Conservation (phyloP, 2,329 filamentous ascomycete genomes). For the Penicillium sp. region DNA sequence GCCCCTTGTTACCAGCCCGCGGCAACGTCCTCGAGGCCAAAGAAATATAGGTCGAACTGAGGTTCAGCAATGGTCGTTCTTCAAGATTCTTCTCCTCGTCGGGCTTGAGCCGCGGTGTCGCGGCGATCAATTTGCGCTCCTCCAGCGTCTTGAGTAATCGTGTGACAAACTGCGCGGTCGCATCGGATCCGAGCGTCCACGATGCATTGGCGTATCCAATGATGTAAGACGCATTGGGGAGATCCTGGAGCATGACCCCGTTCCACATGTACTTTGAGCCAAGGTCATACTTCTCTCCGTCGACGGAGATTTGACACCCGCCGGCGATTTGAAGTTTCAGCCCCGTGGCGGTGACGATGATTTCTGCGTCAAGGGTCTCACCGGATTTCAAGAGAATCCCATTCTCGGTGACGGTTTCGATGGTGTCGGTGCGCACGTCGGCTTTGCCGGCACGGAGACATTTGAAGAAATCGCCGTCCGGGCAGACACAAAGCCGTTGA, state of each 20-base stretch:
- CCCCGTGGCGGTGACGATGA: constrained; percentile 42
- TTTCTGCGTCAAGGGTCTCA: constrained; percentile 35
- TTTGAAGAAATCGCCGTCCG: constrained; percentile 55
- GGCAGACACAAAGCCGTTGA: constrained; percentile 68
- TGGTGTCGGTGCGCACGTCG: constrained; percentile 51
- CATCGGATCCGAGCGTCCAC: constrained; percentile 43
- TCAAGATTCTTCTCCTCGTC: constrained; percentile 18
- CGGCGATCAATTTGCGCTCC: constrained; percentile 20
- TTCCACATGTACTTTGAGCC: constrained; percentile 39
- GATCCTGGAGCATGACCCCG: constrained; percentile 40
- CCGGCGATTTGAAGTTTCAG: constrained; percentile 38
- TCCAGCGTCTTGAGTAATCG: constrained; percentile 33
- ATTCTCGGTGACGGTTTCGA: constrained; percentile 45
- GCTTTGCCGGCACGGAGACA: constrained; percentile 47
- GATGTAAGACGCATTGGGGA: constrained; percentile 39
- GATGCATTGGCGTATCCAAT: constrained; percentile 42
- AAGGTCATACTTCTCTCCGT: constrained; percentile 31
- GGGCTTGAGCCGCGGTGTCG: constrained; percentile 23
- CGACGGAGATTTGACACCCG: constrained; percentile 31
- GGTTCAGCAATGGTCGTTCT: constrained; percentile 28
- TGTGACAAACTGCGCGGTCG: constrained; percentile 36
- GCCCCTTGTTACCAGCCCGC: constrained; percentile 34
- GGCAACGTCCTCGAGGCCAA: constrained; percentile 31
- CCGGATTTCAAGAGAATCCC: constrained; percentile 47
- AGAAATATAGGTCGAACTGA: constrained; percentile 40